Evolutionary conservation across 768 basidiomycete species (phyloP).

Genomic region (Phanerochaete sordida): DNA sequence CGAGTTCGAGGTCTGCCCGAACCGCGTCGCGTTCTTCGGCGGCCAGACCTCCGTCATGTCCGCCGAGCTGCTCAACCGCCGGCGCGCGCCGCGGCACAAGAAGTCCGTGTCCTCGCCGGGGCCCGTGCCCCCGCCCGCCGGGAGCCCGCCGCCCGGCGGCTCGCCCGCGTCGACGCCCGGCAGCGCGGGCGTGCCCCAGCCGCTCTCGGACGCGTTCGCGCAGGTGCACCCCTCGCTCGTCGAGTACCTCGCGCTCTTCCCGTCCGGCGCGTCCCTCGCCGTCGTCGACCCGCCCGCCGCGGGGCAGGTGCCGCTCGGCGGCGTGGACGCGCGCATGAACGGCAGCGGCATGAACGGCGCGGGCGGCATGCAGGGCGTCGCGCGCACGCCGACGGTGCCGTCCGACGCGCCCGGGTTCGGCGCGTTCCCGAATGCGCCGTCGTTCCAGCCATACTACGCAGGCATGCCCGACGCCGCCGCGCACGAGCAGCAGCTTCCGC

Average conservation of each 20-base stretch:
- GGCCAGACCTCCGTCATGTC: constrained; percentile 68
- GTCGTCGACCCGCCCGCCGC: constrained; percentile 15
- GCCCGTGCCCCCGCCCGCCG: too few relatives aligned
- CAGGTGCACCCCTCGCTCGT: constrained; percentile 66
- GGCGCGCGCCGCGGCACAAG: constrained; percentile 12
- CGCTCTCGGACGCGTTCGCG: constrained; percentile 23
- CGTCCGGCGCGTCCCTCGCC: constrained; percentile 33
- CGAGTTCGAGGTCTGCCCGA: constrained; percentile 34
- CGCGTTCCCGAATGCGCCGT: not conserved
- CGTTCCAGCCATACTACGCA: not conserved
- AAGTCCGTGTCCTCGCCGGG: too few relatives aligned
- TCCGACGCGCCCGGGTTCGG: not conserved
- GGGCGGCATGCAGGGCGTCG: too few relatives aligned
- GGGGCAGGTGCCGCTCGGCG: not conserved
- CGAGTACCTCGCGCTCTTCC: constrained; percentile 48
- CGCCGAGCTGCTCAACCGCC: constrained; percentile 44
- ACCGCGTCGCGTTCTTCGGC: constrained; percentile 67
- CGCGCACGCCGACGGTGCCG: too few relatives aligned
- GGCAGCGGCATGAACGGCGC: not conserved
- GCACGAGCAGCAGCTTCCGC: not conserved
- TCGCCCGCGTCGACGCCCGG: constrained; percentile 19
- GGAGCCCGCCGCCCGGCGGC: constrained; percentile 3
- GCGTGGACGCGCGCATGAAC: not conserved
- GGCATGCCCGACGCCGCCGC: not conserved
- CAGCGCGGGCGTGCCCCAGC: constrained; percentile 20